These are phyloP conservation scores for Pythium dissimile DNA, from an alignment of 352 stramenopile species.

Conservation along the genomic window DNA sequence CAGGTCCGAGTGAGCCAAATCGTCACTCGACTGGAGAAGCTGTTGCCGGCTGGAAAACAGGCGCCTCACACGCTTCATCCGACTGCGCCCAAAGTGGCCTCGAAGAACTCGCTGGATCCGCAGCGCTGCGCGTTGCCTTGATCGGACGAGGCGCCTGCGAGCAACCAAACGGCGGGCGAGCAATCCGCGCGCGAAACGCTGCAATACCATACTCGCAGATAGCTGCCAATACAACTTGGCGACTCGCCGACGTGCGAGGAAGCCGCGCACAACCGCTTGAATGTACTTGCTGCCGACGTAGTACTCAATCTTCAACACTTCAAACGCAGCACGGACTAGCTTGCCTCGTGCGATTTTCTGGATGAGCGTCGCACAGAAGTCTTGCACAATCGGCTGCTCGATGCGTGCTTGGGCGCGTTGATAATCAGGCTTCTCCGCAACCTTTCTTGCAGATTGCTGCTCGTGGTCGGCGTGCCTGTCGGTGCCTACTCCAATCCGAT, in stretches of 20 bases:
- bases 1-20: constrained; percentile 36
- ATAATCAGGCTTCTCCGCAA: not conserved
- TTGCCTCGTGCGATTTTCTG: constrained; percentile 74
- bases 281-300: constrained; percentile 77
- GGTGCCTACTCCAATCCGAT: no score
- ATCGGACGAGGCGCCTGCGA: constrained; percentile 17
- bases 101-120: constrained; percentile 57
- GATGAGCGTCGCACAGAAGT: constrained; percentile 76
- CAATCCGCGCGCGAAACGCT: constrained; percentile 51
- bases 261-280: constrained; percentile 62
- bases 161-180: constrained; percentile 38
- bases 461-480: not conserved
- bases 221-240: constrained; percentile 65
- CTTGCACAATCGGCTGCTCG: constrained; percentile 36
- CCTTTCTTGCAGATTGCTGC: not conserved
- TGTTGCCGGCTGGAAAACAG: constrained; percentile 32
- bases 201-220: constrained; percentile 52
- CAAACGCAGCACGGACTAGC: constrained; percentile 53
- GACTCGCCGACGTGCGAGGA: constrained; percentile 56
- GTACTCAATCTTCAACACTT: constrained; percentile 58
- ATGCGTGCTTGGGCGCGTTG: not conserved
- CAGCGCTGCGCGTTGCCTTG: constrained; percentile 22
- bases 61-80: constrained; percentile 51
- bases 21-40: constrained; percentile 17
- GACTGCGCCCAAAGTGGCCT: constrained; percentile 49